phyloP scores from a whole-genome alignment of 192 early-diverging fungal species.

The Podila verticillata region DNA sequence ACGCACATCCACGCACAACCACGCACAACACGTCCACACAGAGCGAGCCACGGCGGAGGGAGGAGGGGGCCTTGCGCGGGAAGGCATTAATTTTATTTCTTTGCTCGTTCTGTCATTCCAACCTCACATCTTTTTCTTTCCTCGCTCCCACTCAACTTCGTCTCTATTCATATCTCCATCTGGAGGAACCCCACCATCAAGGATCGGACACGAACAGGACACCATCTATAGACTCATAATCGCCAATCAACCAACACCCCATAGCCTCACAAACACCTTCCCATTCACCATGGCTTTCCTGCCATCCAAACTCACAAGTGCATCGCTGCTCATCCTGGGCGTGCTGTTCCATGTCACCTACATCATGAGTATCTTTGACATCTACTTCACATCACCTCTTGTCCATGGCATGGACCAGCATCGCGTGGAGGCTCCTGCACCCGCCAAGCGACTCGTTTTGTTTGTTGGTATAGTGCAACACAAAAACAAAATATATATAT shows the following conservation, averaged over 20 bases:
- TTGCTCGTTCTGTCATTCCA: neutral
- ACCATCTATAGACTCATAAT: neutral
- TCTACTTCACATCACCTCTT: slow-evolving; percentile 97
- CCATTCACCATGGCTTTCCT: slow-evolving; percentile 30
- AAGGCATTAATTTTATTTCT: neutral
- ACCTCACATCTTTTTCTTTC: neutral
- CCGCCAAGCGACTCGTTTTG: slow-evolving; percentile 88
- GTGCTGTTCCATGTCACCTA: slow-evolving; percentile 94
- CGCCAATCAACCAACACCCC: neutral
- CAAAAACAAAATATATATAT: no score
- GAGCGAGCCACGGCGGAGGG: no score
- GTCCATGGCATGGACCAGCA: slow-evolving; percentile 97
- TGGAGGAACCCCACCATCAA: neutral
- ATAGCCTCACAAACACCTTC: neutral
- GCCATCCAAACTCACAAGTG: slow-evolving; percentile 44
- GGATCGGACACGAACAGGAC: neutral
- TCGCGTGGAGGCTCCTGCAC: slow-evolving; percentile 70
- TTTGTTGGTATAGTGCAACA: slow-evolving; percentile 72
- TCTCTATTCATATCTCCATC: neutral
- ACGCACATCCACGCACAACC: no score
- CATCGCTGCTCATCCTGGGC: slow-evolving; percentile 77
- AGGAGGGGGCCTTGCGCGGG: no score
- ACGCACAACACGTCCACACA: no score
- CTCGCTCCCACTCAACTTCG: neutral
- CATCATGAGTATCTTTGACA: slow-evolving; percentile 94